Evolutionary conservation across 345 rosid species (phyloP).

Genomic region (Citrus reticulata): DNA sequence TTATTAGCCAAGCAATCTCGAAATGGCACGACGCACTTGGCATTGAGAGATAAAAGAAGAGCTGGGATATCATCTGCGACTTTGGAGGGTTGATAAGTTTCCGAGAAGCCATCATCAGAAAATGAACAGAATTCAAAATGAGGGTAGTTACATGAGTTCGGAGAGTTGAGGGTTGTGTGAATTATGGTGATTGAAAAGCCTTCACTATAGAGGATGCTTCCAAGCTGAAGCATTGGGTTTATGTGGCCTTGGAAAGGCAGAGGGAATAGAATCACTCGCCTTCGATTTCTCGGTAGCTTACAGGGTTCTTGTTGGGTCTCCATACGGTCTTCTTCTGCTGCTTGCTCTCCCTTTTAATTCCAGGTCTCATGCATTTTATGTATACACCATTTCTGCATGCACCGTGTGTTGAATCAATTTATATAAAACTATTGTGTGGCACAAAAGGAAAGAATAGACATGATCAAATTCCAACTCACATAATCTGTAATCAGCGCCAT

Average conservation of each 20-base stretch:
- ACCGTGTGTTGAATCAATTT: too few relatives aligned
- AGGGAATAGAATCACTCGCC: slow-evolving; percentile 46
- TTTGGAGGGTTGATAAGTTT: neutral
- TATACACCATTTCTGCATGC: too few relatives aligned
- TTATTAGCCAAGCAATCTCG: slow-evolving; percentile 28
- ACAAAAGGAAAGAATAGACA: too few relatives aligned
- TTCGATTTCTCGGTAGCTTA: slow-evolving; percentile 22
- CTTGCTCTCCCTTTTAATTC: neutral
- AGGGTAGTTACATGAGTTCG: slow-evolving; percentile 40
- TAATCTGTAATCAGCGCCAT: too few relatives aligned
- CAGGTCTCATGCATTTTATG: too few relatives aligned
- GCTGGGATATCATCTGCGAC: slow-evolving; percentile 21
- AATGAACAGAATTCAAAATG: slow-evolving; percentile 44
- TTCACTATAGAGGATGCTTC: slow-evolving; percentile 43
- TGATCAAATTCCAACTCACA: too few relatives aligned
- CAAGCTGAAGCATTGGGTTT: slow-evolving; percentile 61
- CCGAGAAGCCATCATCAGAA: slow-evolving; percentile 24
- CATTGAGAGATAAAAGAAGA: slow-evolving; percentile 25
- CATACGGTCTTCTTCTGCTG: neutral
- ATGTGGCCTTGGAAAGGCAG: slow-evolving; percentile 63
- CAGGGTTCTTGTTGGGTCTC: slow-evolving; percentile 2
- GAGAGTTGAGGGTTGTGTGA: slow-evolving; percentile 52
- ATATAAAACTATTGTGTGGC: too few relatives aligned
- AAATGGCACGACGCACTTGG: slow-evolving; percentile 33
- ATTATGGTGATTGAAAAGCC: slow-evolving; percentile 54